A percentile compares a stretch with the other conserved stretches of the same genome.
Evolutionary conservation across 192 early-diverging fungal species (phyloP).

Genomic region (Mortierella alpina): DNA sequence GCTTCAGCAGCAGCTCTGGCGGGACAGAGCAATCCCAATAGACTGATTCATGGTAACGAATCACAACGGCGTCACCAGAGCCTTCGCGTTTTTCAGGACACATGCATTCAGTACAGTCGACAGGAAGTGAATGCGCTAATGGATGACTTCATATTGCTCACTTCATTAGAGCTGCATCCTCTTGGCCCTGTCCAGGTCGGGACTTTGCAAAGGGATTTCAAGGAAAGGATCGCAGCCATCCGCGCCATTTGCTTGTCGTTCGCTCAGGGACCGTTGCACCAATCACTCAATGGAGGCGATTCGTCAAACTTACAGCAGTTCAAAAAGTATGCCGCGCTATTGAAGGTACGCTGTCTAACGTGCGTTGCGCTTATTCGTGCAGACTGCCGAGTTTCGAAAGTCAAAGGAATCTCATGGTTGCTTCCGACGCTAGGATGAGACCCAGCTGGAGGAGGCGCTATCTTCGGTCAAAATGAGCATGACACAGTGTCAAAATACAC

Average conservation of each 20-base stretch:
- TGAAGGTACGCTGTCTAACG: constrained; percentile 17
- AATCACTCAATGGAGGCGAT: constrained; percentile 44
- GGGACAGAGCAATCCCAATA: constrained; percentile 20
- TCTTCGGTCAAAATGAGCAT: constrained; percentile 38
- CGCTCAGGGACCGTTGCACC: constrained; percentile 48
- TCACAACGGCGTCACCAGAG: not conserved
- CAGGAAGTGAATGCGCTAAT: not conserved
- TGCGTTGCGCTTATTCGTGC: not conserved
- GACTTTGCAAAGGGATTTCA: constrained; percentile 34
- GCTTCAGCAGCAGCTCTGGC: constrained; percentile 15
- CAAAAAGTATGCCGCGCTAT: constrained; percentile 32
- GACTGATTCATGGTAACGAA: constrained; percentile 26
- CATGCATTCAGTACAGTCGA: not conserved
- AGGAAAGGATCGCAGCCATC: constrained; percentile 52
- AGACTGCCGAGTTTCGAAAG: not conserved
- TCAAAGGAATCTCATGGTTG: not conserved
- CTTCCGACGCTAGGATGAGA: constrained; percentile 26
- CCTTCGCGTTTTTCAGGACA: not conserved
- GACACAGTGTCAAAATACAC: constrained; percentile 46
- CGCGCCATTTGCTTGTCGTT: constrained; percentile 49
- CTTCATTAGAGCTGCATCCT: constrained; percentile 41
- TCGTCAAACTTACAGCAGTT: constrained; percentile 23
- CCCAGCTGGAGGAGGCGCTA: constrained; percentile 29
- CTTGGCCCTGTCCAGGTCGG: constrained; percentile 47
- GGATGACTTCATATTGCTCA: not conserved